These are phyloP conservation scores for Ustilago sp. DNA, from an alignment of 1,284 basidiomycete genomes.

Conservation along the genomic window DNA sequence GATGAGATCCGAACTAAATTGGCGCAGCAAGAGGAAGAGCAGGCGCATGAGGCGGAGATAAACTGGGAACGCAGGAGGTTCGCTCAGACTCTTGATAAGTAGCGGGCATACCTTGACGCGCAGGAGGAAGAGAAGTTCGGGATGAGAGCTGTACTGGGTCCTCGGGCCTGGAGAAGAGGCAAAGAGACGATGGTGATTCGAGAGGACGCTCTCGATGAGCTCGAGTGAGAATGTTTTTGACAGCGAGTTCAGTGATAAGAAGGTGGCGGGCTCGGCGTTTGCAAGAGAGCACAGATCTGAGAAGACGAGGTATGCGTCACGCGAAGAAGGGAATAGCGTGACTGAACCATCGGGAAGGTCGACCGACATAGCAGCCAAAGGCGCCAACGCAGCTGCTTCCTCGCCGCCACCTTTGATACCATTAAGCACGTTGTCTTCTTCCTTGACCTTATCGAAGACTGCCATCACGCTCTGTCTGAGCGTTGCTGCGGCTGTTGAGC, in stretches of 20 bases:
- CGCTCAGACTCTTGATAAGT: slow-evolving; percentile 79
- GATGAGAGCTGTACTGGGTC: slow-evolving; percentile 71
- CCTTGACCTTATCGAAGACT: slow-evolving; percentile 91
- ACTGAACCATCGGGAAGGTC: slow-evolving; percentile 58
- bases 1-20: slow-evolving; percentile 80
- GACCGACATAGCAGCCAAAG: slow-evolving; percentile 61
- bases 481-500: slow-evolving; percentile 95
- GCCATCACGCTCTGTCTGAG: slow-evolving; percentile 97
- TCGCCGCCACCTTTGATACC: slow-evolving; percentile 62
- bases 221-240: slow-evolving; percentile 95
- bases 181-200: slow-evolving; percentile 90
- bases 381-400: slow-evolving; percentile 62
- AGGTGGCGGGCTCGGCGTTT: slow-evolving; percentile 77
- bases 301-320: slow-evolving; percentile 82
- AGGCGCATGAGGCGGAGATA: slow-evolving; percentile 90
- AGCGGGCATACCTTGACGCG: slow-evolving; percentile 90
- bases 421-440: slow-evolving; percentile 75
- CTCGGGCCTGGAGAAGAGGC: slow-evolving; percentile 1
- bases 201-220: slow-evolving; percentile 94
- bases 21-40: slow-evolving; percentile 90
- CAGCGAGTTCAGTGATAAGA: slow-evolving; percentile 84
- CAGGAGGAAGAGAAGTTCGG: slow-evolving; percentile 84
- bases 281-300: slow-evolving; percentile 66
- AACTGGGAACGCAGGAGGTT: slow-evolving; percentile 85
- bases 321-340: slow-evolving; percentile 80